Conservation (phyloP, 2,329 filamentous ascomycete species). For the Clarireedia homoeocarpa region DNA sequence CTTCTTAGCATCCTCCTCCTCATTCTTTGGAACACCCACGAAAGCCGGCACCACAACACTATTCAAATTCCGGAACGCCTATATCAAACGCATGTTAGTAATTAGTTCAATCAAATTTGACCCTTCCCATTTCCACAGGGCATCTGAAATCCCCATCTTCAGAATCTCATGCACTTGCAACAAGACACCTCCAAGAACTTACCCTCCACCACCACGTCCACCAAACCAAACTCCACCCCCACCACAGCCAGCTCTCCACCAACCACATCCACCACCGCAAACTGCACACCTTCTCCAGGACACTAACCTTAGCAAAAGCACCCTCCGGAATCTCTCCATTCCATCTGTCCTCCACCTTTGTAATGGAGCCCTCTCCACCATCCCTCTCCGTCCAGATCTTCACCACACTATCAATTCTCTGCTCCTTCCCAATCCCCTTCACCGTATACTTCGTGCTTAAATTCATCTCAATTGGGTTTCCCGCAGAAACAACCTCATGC, state of each 20-base stretch:
- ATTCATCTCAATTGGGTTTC: conserved; percentile 53
- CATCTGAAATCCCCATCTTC: too few species aligned
- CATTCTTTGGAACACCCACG: conserved; percentile 44
- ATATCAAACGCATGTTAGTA: conserved; percentile 9
- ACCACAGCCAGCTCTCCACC: background rate
- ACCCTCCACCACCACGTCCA: conserved; percentile 20
- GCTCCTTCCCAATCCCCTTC: conserved; percentile 44
- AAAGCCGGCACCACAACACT: conserved; percentile 43
- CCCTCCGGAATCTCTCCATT: conserved; percentile 44
- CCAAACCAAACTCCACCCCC: background rate
- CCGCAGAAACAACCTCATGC: conserved; percentile 44
- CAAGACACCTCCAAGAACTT: background rate
- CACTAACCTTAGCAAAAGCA: conserved; percentile 42
- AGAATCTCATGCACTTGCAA: too few species aligned
- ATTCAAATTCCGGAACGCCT: conserved; percentile 46
- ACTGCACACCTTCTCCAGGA: background rate
- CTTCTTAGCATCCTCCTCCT: conserved; percentile 41
- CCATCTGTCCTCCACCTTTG: conserved; percentile 47
- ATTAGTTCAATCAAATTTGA: conserved; percentile 30
- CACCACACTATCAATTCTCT: conserved; percentile 40
- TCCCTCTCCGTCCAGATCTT: conserved; percentile 37
- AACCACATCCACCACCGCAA: background rate
- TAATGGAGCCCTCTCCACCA: conserved; percentile 35
- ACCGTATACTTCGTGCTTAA: conserved; percentile 45
- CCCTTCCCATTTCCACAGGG: too few species aligned